Conservation (phyloP, 1,284 basidiomycete species). For the Austroboletus niveus region DNA sequence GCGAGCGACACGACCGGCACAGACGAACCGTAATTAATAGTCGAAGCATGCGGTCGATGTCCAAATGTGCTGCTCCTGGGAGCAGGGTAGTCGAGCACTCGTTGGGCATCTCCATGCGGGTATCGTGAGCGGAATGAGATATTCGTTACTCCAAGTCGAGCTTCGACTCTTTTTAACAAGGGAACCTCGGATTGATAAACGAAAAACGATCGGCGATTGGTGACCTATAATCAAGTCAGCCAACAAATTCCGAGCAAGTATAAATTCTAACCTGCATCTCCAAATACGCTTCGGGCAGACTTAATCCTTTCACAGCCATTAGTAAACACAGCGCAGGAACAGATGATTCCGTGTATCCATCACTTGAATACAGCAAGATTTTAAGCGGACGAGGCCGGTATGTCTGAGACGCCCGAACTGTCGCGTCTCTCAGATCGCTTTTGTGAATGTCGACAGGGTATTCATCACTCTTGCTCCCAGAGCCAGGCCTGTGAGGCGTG, state of each 20-base stretch:
- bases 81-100: slow-evolving; percentile 21
- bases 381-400: slow-evolving; percentile 58
- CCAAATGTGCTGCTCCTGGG: slow-evolving; percentile 21
- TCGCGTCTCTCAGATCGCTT: slow-evolving; percentile 2
- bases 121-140: slow-evolving; percentile 26
- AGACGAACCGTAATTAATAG: slow-evolving; percentile 20
- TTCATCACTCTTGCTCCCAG: slow-evolving; percentile 10
- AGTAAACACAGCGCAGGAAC: slow-evolving; percentile 85
- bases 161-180: slow-evolving; percentile 76
- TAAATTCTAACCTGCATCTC: slow-evolving; percentile 58
- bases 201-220: slow-evolving; percentile 82
- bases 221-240: slow-evolving; percentile 38
- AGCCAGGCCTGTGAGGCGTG: slow-evolving; percentile 6
- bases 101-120: slow-evolving; percentile 22
- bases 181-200: slow-evolving; percentile 84
- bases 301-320: slow-evolving; percentile 74
- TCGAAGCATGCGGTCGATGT: slow-evolving; percentile 23
- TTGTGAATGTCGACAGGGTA: slow-evolving; percentile 14
- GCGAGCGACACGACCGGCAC: slow-evolving; percentile 11
- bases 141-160: slow-evolving; percentile 38
- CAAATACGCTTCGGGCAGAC: slow-evolving; percentile 87
- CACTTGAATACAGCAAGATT: slow-evolving; percentile 72
- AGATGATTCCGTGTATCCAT: slow-evolving; percentile 89
- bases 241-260: neutral
- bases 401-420: slow-evolving; percentile 6